phyloP scores from a whole-genome alignment of 2,329 filamentous ascomycete genomes.

The Phialophora chinensis region DNA sequence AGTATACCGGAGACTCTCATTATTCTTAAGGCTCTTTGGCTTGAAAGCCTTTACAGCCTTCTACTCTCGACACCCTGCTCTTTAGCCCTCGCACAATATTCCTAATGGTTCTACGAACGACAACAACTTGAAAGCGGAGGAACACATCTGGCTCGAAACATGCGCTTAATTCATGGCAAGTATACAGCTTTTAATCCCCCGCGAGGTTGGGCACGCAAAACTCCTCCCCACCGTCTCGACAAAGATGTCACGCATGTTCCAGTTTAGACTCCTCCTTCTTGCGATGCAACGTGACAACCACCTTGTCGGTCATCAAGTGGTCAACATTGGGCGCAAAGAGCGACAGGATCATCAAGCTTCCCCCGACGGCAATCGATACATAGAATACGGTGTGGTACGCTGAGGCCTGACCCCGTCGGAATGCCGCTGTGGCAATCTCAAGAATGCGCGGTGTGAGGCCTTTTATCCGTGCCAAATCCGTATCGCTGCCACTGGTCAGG shows the following conservation, averaged over 20 bases:
- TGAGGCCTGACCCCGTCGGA: constrained; percentile 49
- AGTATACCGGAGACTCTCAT: too few species aligned
- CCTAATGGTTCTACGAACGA: too few species aligned
- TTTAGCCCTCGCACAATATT: too few species aligned
- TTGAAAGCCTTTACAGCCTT: too few species aligned
- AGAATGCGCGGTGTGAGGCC: constrained; percentile 46
- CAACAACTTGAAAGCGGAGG: too few species aligned
- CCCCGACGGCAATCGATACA: constrained; percentile 30
- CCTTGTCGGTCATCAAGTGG: constrained; percentile 12
- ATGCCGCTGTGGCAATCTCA: constrained; percentile 44
- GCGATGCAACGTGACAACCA: not conserved
- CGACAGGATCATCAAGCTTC: constrained; percentile 14
- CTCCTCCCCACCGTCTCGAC: not conserved
- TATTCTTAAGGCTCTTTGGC: too few species aligned
- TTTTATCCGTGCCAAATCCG: constrained; percentile 40
- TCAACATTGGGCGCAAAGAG: constrained; percentile 14
- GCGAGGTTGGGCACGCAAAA: too few species aligned
- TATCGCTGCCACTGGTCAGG: constrained; percentile 44
- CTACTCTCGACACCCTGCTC: too few species aligned
- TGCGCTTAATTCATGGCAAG: too few species aligned
- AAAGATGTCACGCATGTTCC: not conserved
- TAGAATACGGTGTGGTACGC: constrained; percentile 53
- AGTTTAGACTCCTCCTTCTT: constrained; percentile 43
- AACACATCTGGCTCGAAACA: too few species aligned
- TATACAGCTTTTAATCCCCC: too few species aligned